phyloP scores from a whole-genome alignment of 306 rosid species.

The Acacia confusa region DNA sequence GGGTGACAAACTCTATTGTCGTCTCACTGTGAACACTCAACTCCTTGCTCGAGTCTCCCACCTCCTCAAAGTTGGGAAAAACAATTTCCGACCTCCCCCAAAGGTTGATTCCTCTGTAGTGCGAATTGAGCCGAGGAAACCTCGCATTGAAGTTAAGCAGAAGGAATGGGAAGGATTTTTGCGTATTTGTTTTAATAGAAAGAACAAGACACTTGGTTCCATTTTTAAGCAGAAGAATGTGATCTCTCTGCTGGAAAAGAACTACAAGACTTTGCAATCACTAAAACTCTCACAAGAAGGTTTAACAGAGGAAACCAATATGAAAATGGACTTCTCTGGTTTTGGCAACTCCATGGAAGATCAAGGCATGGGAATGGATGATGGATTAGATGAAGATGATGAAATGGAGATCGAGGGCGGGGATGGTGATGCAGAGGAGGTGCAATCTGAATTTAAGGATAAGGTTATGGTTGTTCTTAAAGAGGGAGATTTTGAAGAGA shows the following conservation, averaged over 20 bases:
- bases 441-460: constrained; percentile 72
- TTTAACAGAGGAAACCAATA: constrained; percentile 33
- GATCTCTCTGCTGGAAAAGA: constrained; percentile 72
- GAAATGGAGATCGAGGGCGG: constrained; percentile 68
- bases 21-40: constrained; percentile 84
- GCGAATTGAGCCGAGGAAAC: constrained; percentile 85
- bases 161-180: constrained; percentile 95
- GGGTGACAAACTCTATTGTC: constrained; percentile 88
- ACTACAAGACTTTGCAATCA: constrained; percentile 70
- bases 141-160: constrained; percentile 68
- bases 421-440: constrained; percentile 54
- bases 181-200: constrained; percentile 77
- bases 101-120: constrained; percentile 94
- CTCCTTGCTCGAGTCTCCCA: constrained; percentile 81
- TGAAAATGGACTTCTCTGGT: constrained; percentile 38
- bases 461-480: constrained; percentile 71
- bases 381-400: constrained; percentile 47
- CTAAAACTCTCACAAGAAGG: constrained; percentile 50
- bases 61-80: constrained; percentile 90
- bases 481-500: constrained; percentile 84
- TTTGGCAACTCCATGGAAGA: constrained; percentile 45
- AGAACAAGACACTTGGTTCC: constrained; percentile 93
- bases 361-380: constrained; percentile 54
- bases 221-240: constrained; percentile 87
- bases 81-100: constrained; percentile 90